Conservation (phyloP, 1,284 basidiomycete species). For the Cutaneotrichosporon dermatis region DNA sequence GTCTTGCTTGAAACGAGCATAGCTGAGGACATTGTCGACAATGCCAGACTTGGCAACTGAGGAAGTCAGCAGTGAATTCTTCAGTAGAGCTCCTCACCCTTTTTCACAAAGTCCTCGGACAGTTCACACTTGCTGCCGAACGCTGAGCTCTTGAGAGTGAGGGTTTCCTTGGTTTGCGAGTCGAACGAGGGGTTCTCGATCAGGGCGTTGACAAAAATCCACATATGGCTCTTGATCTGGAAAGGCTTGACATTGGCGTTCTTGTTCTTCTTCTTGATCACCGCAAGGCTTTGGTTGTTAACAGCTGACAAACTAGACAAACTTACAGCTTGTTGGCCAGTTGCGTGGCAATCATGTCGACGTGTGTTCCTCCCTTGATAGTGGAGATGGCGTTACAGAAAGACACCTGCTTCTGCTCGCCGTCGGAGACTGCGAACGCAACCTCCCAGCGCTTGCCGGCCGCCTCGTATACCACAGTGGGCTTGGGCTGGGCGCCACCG, state of each 20-base stretch:
- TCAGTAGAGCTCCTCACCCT: constrained; percentile 57
- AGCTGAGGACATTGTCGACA: constrained; percentile 86
- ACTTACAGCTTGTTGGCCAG: constrained; percentile 69
- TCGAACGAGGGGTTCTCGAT: constrained; percentile 99
- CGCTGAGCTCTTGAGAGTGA: constrained; percentile 82
- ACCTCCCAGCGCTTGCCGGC: constrained; percentile 83
- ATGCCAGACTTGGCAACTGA: constrained; percentile 85
- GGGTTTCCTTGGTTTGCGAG: constrained; percentile 96
- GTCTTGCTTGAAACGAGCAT: constrained; percentile 96
- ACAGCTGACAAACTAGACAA: constrained; percentile 10
- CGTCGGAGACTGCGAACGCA: constrained; percentile 84
- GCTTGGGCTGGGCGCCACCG: constrained; percentile 65
- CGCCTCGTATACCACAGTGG: constrained; percentile 75
- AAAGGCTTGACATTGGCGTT: constrained; percentile 83
- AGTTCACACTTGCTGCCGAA: constrained; percentile 85
- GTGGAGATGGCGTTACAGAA: constrained; percentile 99
- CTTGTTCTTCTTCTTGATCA: constrained; percentile 95
- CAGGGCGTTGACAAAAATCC: constrained; percentile 95
- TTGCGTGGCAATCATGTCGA: constrained; percentile 80
- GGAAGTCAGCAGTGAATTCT: too few relatives aligned
- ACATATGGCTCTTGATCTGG: constrained; percentile 97
- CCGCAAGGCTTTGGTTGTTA: constrained; percentile 54
- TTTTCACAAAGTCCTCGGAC: constrained; percentile 93
- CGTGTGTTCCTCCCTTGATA: constrained; percentile 94
- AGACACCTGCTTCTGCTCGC: constrained; percentile 86